Percentiles rank a stretch among this genome's conserved stretches.
These are phyloP conservation scores for Leishmania guyanensis DNA, from an alignment of 208 protist genomes.

Conservation along the genomic window DNA sequence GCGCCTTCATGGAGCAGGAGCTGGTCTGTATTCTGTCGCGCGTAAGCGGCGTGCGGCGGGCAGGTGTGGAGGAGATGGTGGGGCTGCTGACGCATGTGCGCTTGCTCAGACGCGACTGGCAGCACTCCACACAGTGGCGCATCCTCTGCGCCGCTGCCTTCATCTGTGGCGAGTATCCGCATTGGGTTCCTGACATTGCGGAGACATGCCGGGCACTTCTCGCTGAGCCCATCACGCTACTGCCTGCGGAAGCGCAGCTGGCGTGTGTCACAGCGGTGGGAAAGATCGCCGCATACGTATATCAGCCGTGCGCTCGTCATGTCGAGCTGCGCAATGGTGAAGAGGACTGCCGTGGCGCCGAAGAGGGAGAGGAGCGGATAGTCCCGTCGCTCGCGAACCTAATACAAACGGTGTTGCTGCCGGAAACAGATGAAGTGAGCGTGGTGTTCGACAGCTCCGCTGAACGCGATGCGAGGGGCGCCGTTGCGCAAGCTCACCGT, in stretches of 20 bases:
- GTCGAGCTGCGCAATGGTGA: slow-evolving; percentile 57
- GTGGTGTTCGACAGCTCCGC: background rate
- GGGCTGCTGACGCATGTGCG: slow-evolving; percentile 51
- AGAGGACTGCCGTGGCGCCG: slow-evolving; percentile 37
- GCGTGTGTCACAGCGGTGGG: slow-evolving; percentile 84
- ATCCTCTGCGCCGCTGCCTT: slow-evolving; percentile 93
- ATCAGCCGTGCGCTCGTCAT: slow-evolving; percentile 54
- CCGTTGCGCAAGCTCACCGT: slow-evolving; percentile 6
- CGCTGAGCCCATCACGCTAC: slow-evolving; percentile 43
- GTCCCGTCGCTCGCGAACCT: slow-evolving; percentile 20
- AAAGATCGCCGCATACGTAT: slow-evolving; percentile 88
- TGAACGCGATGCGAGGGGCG: background rate
- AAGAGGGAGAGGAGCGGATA: slow-evolving; percentile 6
- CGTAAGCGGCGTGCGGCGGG: slow-evolving; percentile 89
- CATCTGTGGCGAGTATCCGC: slow-evolving; percentile 93
- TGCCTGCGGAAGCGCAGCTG: slow-evolving; percentile 84
- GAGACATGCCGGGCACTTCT: slow-evolving; percentile 55
- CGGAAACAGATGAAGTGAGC: slow-evolving; percentile 5
- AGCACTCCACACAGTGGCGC: slow-evolving; percentile 68
- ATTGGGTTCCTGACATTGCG: slow-evolving; percentile 68
- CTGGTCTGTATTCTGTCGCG: slow-evolving; percentile 94
- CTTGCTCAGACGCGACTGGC: slow-evolving; percentile 47
- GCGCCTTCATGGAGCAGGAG: slow-evolving; percentile 88
- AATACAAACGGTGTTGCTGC: slow-evolving; percentile 13
- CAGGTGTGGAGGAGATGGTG: slow-evolving; percentile 67